Percentiles rank a stretch among this genome's conserved stretches.
These are phyloP conservation scores for Paracamarosporium sp. DNA, from an alignment of 2,329 filamentous ascomycete genomes.

Conservation along the genomic window DNA sequence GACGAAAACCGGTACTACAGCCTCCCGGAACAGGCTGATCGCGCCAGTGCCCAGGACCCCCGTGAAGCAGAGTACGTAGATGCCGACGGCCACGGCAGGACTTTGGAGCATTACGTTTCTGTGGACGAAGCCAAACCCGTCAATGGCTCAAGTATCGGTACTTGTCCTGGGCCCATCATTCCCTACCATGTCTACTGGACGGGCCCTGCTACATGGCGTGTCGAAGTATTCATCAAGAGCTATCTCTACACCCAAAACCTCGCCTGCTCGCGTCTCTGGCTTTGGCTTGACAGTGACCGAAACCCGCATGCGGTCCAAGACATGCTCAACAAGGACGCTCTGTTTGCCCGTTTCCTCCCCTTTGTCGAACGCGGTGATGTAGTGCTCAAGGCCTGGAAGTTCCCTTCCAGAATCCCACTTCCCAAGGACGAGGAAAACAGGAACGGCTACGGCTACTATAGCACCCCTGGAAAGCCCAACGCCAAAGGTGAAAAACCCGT, in stretches of 20 bases:
- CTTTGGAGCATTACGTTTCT: conserved; percentile 45
- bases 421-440: conserved; percentile 56
- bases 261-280: conserved; percentile 59
- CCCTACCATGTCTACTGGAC: conserved; percentile 66
- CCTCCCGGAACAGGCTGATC: conserved; percentile 49
- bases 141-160: conserved; percentile 53
- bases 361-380: conserved; percentile 62
- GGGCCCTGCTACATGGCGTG: conserved; percentile 63
- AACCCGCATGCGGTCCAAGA: conserved; percentile 58
- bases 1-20: conserved; percentile 59
- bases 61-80: conserved; percentile 51
- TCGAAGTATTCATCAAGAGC: conserved; percentile 64
- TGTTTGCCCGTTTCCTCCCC: conserved; percentile 61
- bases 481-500: conserved; percentile 51
- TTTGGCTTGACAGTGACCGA: conserved; percentile 63
- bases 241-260: conserved; percentile 65
- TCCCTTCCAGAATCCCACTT: conserved; percentile 60
- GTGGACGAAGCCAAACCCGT: conserved; percentile 42
- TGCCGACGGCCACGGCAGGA: conserved; percentile 52
- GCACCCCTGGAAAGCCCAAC: conserved; percentile 53
- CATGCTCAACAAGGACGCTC: conserved; percentile 59
- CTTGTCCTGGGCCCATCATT: conserved; percentile 62
- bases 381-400: conserved; percentile 60
- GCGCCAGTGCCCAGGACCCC: conserved; percentile 52
- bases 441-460: conserved; percentile 59